These are phyloP conservation scores for Castanea sativa DNA, from an alignment of 306 rosid species.

Conservation along the genomic window DNA sequence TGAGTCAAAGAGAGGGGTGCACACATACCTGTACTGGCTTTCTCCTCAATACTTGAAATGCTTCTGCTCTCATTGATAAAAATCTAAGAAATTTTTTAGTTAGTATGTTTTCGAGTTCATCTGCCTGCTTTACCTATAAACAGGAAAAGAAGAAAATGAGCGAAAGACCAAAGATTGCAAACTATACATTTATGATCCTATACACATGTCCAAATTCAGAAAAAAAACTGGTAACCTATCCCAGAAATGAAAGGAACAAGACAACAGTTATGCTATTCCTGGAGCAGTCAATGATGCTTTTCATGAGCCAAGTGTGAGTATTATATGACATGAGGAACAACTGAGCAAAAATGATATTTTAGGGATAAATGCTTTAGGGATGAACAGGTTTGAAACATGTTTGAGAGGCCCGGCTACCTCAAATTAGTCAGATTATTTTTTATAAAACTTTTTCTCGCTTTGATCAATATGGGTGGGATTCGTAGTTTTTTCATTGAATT, in stretches of 20 bases:
- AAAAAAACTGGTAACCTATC: not conserved
- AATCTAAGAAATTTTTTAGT: constrained; percentile 94
- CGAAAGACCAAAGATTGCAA: constrained; percentile 13
- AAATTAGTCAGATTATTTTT: no score
- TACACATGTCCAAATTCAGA: not conserved
- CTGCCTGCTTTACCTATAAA: constrained; percentile 88
- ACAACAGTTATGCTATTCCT: not conserved
- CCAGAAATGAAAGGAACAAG: not conserved
- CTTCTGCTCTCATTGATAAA: constrained; percentile 98
- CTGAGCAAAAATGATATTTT: not conserved
- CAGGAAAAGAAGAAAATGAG: constrained; percentile 16
- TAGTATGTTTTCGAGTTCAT: constrained; percentile 96
- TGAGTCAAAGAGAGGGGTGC: not conserved
- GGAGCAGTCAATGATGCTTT: not conserved
- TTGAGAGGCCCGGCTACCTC: no score
- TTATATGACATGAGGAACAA: not conserved
- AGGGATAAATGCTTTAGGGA: no score
- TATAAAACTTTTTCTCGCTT: no score
- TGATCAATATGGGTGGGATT: no score
- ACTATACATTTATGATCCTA: not conserved
- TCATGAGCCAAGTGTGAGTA: constrained; percentile 12
- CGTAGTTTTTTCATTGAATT: no score
- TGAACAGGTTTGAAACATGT: no score
- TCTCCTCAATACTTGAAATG: constrained; percentile 93
- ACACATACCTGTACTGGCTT: constrained; percentile 84